Conservation (phyloP, 257 asterid species). For the Handroanthus guayacan region DNA sequence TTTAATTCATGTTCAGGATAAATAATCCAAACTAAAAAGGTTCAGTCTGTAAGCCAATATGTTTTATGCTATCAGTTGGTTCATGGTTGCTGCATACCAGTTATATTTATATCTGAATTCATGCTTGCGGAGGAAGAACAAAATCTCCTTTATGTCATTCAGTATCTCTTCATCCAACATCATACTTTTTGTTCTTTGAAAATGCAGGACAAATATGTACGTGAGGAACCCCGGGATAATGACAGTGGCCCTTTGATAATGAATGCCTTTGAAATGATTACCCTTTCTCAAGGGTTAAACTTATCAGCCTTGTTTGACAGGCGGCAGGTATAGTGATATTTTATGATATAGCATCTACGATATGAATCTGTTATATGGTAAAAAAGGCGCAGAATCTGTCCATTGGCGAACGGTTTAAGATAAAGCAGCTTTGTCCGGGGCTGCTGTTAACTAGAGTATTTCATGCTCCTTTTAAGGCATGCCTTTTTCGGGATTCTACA, state of each 20-base stretch:
- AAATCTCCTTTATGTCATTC: slow-evolving; percentile 5
- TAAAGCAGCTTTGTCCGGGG: neutral
- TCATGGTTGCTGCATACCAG: slow-evolving; percentile 17
- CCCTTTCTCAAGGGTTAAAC: slow-evolving; percentile 96
- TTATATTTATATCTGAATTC: slow-evolving; percentile 18
- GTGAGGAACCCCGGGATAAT: slow-evolving; percentile 59
- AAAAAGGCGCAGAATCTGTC: slow-evolving; percentile 1
- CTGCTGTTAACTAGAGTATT: neutral
- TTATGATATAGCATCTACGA: slow-evolving; percentile 6
- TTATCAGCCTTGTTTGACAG: slow-evolving; percentile 93
- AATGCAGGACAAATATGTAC: slow-evolving; percentile 83
- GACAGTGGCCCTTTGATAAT: slow-evolving; percentile 77
- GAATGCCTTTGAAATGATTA: slow-evolving; percentile 99
- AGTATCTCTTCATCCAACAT: slow-evolving; percentile 25
- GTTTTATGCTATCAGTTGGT: slow-evolving; percentile 23
- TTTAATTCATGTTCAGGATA: too few relatives aligned
- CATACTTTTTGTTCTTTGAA: slow-evolving; percentile 29
- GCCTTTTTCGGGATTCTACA: neutral
- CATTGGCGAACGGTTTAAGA: neutral
- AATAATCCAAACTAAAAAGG: neutral
- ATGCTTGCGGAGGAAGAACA: slow-evolving; percentile 10
- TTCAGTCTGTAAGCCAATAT: slow-evolving; percentile 18
- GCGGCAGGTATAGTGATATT: slow-evolving; percentile 66
- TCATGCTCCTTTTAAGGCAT: neutral
- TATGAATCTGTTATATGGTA: slow-evolving; percentile 13